These are phyloP conservation scores for Arthrobotrys entomopaga DNA, from an alignment of 2,329 filamentous ascomycete genomes.

Conservation along the genomic window DNA sequence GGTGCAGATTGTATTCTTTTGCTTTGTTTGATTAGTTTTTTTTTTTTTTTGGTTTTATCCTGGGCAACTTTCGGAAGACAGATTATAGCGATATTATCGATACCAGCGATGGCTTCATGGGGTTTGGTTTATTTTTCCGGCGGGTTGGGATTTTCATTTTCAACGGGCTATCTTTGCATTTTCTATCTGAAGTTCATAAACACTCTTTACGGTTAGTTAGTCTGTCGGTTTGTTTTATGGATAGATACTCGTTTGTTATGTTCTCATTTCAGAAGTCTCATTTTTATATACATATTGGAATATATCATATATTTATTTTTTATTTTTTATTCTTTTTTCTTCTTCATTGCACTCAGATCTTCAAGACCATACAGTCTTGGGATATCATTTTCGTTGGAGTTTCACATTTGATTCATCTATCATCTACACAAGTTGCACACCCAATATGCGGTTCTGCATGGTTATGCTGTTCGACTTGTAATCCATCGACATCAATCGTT, in stretches of 20 bases:
- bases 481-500: slow-evolving; percentile 11
- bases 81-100: slow-evolving; percentile 30
- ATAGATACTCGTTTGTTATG: no score
- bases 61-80: slow-evolving; percentile 7
- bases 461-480: background rate
- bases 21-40: background rate
- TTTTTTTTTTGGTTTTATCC: slow-evolving; percentile 15
- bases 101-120: slow-evolving; percentile 33
- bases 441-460: background rate
- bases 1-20: slow-evolving; percentile 34
- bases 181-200: background rate
- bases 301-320: no score
- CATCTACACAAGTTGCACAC: background rate
- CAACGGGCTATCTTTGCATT: background rate
- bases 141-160: background rate
- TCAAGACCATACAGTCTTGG: no score
- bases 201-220: background rate
- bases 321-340: no score
- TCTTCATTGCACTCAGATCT: no score
- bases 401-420: background rate
- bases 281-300: no score
- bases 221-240: background rate
- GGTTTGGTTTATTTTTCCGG: background rate
- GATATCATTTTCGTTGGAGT: no score
- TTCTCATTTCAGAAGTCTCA: no score